Evolutionary conservation across 2,329 filamentous ascomycete species (phyloP), one percentile per base, ranked within the genome.

Genomic region (Pseudofabraea citricarpa): DNA sequence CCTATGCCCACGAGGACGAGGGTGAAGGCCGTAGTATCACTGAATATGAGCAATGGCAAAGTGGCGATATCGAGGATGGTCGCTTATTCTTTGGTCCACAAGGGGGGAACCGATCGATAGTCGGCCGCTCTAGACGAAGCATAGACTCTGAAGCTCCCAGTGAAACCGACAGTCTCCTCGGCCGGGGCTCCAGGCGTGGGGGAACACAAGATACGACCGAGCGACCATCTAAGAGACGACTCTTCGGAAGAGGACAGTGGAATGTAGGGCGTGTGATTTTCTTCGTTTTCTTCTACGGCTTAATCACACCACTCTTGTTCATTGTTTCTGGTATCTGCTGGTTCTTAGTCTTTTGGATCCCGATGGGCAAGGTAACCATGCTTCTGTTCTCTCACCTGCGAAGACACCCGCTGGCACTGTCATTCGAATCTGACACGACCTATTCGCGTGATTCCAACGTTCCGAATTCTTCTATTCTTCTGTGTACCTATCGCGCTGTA

Each of bases 41-140:
- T 57, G 93, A 98, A 69, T 98, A 98, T 62, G 93, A 98, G 64
- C 90, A 95, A 67, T 98, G 93, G 93, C 93, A 98, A 68, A 96
- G 83, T 60, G 93, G 93, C 40, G 93, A 98, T 59, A 77, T 98
- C 24, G 93, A 98, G 65, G 90, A 97, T 63, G 93, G 93, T 3
- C 80, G 91, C 24, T 77, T 98, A 2, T 97, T 98, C 71, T 98
- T 98, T 63, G 94, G 93, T 0, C 93, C 93, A 3, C 70, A 62
- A 42, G 50, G 79, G 47, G 50, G 79, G 47, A 83, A 76, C 54
- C 80, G 87, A 41, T 94, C 90, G 6, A 81, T 97, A 40, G 73
- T 96, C 32, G 93, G 91, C 18, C 83, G 89, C 36, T 87, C 90
- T 48, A 80, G 93, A 59, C 83, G 88, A 58, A 96, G 91, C 64